Conservation (phyloP, 768 basidiomycete species). For the Chalciporus chontae region DNA sequence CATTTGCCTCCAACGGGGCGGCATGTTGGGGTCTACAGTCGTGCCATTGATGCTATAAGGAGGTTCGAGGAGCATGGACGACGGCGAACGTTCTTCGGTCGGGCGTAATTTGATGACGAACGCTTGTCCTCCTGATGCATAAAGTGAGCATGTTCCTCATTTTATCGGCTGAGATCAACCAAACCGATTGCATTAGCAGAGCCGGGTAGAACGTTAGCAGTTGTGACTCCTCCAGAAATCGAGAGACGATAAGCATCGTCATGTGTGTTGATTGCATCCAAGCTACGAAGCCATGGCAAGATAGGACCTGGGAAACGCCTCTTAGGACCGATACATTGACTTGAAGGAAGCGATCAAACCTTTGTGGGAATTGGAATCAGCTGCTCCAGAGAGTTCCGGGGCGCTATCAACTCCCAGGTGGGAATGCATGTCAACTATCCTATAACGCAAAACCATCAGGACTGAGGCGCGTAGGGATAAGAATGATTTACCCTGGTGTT, state of each 20-base stretch:
- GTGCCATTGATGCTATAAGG: slow-evolving; percentile 60
- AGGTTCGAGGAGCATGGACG: slow-evolving; percentile 83
- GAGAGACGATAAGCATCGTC: slow-evolving; percentile 71
- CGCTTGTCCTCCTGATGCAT: slow-evolving; percentile 71
- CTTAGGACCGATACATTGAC: neutral
- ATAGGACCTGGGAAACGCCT: slow-evolving; percentile 42
- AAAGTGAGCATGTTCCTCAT: slow-evolving; percentile 6
- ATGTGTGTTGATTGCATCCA: slow-evolving; percentile 86
- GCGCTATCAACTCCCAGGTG: slow-evolving; percentile 72
- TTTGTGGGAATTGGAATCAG: slow-evolving; percentile 62
- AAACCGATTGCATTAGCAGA: slow-evolving; percentile 71
- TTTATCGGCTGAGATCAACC: slow-evolving; percentile 14
- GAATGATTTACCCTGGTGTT: slow-evolving; percentile 55
- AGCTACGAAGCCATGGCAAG: slow-evolving; percentile 72
- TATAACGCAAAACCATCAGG: slow-evolving; percentile 26
- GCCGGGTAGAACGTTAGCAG: slow-evolving; percentile 78
- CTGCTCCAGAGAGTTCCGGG: slow-evolving; percentile 49
- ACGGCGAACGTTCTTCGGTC: slow-evolving; percentile 70
- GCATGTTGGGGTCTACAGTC: slow-evolving; percentile 32
- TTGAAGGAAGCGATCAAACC: slow-evolving; percentile 24
- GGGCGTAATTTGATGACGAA: slow-evolving; percentile 83
- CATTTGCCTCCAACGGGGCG: slow-evolving; percentile 75
- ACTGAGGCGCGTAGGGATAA: slow-evolving; percentile 28
- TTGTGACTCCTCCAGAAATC: slow-evolving; percentile 86
- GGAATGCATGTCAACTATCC: slow-evolving; percentile 70